Conservation (phyloP, 176 grass and related monocot genomes). For the Avena atlantica region DNA sequence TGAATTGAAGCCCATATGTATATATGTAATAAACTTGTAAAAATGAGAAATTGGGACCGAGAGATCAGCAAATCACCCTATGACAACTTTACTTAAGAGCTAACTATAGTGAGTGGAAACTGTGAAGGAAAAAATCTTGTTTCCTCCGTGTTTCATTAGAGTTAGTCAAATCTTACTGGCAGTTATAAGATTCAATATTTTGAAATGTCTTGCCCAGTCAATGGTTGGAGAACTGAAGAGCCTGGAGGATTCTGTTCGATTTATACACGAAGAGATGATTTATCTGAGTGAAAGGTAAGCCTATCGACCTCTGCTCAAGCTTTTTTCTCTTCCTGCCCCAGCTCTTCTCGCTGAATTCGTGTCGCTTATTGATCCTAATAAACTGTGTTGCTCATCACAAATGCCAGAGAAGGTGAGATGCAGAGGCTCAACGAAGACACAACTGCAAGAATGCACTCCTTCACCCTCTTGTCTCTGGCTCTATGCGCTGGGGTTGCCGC, state of each 20-base stretch:
- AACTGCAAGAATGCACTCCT: slow-evolving; percentile 43
- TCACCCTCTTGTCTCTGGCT: slow-evolving; percentile 53
- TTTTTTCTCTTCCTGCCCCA: not conserved
- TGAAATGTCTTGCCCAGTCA: slow-evolving; percentile 25
- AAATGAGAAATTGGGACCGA: not conserved
- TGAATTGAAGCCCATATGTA: not conserved
- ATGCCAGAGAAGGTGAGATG: slow-evolving; percentile 53
- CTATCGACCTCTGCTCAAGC: not conserved
- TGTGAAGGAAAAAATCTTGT: not conserved
- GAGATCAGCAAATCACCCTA: not conserved
- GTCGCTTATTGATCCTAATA: slow-evolving; percentile 18
- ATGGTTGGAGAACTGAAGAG: slow-evolving; percentile 58
- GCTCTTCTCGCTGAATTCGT: not conserved
- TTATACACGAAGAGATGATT: slow-evolving; percentile 68
- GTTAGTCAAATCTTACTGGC: not conserved
- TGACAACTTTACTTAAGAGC: not conserved
- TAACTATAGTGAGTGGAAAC: not conserved
- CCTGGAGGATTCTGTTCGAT: slow-evolving; percentile 54
- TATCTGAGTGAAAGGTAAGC: slow-evolving; percentile 1
- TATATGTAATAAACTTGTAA: not conserved
- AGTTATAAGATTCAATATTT: not conserved
- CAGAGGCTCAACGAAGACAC: slow-evolving; percentile 41
- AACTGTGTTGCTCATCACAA: slow-evolving; percentile 4
- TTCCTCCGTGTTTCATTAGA: not conserved
- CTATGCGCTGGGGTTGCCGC: slow-evolving; percentile 58